Evolutionary conservation across 768 basidiomycete species (phyloP).

Genomic region (Peribolospora baueri): DNA sequence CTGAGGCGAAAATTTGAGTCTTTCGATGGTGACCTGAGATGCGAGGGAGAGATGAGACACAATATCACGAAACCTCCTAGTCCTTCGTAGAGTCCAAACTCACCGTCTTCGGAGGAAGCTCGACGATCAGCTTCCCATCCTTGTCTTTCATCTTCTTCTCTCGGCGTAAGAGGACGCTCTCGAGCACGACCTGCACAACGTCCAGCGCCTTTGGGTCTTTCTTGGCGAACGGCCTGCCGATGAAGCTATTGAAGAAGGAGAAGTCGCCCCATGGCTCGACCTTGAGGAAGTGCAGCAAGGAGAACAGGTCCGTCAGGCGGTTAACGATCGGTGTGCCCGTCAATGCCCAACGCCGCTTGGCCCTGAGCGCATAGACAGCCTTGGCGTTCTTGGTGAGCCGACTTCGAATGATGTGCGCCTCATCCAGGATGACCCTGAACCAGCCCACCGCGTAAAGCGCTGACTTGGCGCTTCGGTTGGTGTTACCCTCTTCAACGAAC

Average conservation of each 20-base stretch:
- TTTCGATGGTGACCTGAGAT: conserved; percentile 37
- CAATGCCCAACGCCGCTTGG: conserved; percentile 65
- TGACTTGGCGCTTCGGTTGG: not conserved
- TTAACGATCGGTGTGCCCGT: conserved; percentile 95
- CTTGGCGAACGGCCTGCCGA: conserved; percentile 72
- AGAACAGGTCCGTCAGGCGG: conserved; percentile 49
- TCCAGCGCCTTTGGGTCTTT: conserved; percentile 81
- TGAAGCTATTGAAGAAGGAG: conserved; percentile 66
- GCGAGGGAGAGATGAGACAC: not conserved
- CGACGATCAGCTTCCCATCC: conserved; percentile 66
- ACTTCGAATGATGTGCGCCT: conserved; percentile 87
- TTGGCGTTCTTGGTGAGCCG: conserved; percentile 65
- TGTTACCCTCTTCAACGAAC: not conserved
- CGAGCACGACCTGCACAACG: conserved; percentile 80
- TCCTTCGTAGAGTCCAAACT: no score
- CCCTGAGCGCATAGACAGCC: conserved; percentile 57
- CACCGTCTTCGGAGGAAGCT: conserved; percentile 66
- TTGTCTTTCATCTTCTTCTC: conserved; percentile 81
- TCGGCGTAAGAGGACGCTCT: conserved; percentile 59
- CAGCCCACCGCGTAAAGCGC: conserved; percentile 12
- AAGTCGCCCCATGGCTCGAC: conserved; percentile 23
- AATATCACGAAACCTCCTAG: not conserved
- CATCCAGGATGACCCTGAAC: conserved; percentile 39
- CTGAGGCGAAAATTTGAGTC: conserved; percentile 49
- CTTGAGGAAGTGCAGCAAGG: conserved; percentile 31